phyloP scores from a whole-genome alignment of 2,329 filamentous ascomycete genomes.

The Clonostachys solani region DNA sequence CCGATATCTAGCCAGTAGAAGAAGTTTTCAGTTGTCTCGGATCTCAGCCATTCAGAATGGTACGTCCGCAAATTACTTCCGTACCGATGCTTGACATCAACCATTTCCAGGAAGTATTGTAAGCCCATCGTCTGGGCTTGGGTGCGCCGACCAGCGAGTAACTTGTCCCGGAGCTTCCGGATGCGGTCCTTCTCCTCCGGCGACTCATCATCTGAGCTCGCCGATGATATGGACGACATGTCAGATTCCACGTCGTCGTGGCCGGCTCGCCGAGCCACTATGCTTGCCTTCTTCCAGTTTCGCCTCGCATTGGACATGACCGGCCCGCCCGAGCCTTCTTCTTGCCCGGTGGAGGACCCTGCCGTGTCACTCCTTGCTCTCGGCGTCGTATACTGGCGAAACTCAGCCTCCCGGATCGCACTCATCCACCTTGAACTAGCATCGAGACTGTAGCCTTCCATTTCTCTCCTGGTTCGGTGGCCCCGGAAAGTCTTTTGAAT shows the following conservation, averaged over 20 bases:
- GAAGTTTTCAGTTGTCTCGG: conserved; percentile 78
- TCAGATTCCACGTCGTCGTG: conserved; percentile 55
- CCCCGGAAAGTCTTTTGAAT: conserved; percentile 75
- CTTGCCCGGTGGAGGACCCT: not conserved
- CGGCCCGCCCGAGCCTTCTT: conserved; percentile 5
- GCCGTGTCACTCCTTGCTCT: not conserved
- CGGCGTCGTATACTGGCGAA: conserved; percentile 37
- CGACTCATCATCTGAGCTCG: conserved; percentile 21
- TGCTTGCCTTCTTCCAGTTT: conserved; percentile 73
- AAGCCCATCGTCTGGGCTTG: conserved; percentile 77
- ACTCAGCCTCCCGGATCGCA: conserved; percentile 54
- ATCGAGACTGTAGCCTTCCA: conserved; percentile 64
- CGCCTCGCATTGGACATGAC: conserved; percentile 42
- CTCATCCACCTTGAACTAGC: conserved; percentile 69
- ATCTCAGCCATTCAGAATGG: conserved; percentile 78
- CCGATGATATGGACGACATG: conserved; percentile 28
- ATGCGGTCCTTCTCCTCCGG: conserved; percentile 30
- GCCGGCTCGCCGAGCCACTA: conserved; percentile 68
- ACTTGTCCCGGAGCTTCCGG: conserved; percentile 36
- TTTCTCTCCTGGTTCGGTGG: conserved; percentile 67
- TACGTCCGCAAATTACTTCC: conserved; percentile 79
- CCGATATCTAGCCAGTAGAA: conserved; percentile 92
- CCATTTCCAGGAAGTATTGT: conserved; percentile 83
- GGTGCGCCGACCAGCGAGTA: conserved; percentile 54
- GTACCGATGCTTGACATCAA: conserved; percentile 82